Evolutionary conservation across 139 green algal genomes (phyloP), one percentile per base, ranked within the genome.

Genomic region (Zygnema cylindricum): DNA sequence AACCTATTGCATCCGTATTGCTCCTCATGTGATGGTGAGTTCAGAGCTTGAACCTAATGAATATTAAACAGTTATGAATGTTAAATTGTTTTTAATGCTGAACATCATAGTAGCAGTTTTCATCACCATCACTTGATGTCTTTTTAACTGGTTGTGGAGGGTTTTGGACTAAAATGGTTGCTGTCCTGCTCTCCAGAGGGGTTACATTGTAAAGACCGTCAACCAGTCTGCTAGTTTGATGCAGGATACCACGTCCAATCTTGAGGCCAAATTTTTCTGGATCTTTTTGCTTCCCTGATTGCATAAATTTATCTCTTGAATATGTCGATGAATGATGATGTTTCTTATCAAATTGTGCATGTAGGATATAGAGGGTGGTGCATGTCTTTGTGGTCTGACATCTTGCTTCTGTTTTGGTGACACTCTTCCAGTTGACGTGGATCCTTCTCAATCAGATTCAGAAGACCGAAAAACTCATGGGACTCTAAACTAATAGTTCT

Each of bases 1-100:
- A 54, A 98, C 96, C 7, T 99, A 98, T 94, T 96, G 95, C 85
- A 71, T 98, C 7, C 93, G 97, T 42, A 99, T 99, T 86, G 96
- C 94, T 1, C 97, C 97, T 2, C 89, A 93, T 82, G 89, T 91
- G 40, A 91, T 92, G 89, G 88, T 92, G 73, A 40, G 83, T 25
- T 35, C 43, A 21, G n/a, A 85, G 7, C 55, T 84, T 84, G 2
- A 43, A 84, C 76, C 32, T 2, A 21, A 84, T 32, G 76, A 38
- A 55, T 84, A 81, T 38, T 21, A 81, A 81, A 22, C 73, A 38
- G 22, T 39, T 39, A 69, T 81, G 73, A 39, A 22, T 81, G 42
- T 35, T 81, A 38, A 39, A 22, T 21, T 21, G 16, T 38, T 81
- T 21, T 16, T 38, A 81, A 16, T 22, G 43, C 22, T 35, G 73